Conservation (phyloP, 1,284 basidiomycete genomes). For the Marasmius oreades region DNA sequence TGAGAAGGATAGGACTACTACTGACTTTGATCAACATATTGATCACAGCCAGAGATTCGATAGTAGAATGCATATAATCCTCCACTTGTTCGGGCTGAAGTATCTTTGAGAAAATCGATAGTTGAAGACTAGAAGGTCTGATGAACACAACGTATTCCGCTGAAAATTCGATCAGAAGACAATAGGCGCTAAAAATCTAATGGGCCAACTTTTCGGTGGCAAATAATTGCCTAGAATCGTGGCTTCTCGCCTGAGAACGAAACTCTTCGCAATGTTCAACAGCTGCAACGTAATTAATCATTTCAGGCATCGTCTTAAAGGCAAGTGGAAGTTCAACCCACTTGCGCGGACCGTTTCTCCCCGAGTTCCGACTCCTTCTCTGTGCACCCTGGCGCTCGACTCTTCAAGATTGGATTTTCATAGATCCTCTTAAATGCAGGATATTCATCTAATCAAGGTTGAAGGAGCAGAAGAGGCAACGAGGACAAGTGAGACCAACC, state of each 20-base stretch:
- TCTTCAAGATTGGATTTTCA: conserved; percentile 87
- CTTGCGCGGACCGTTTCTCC: conserved; percentile 69
- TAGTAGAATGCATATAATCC: conserved; percentile 63
- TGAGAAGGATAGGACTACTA: conserved; percentile 88
- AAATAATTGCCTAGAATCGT: conserved; percentile 81
- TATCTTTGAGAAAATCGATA: conserved; percentile 77
- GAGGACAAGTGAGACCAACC: conserved; percentile 41
- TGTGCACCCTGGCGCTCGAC: conserved; percentile 76
- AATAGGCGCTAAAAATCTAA: background rate
- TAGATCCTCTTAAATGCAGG: conserved; percentile 76
- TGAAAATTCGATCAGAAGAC: conserved; percentile 26
- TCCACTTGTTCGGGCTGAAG: conserved; percentile 67
- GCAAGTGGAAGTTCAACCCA: conserved; percentile 25
- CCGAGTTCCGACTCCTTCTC: conserved; percentile 74
- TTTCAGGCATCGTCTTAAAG: background rate
- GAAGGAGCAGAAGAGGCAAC: conserved; percentile 3
- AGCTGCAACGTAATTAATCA: conserved; percentile 45
- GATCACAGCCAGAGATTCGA: conserved; percentile 83
- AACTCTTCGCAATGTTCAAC: conserved; percentile 74
- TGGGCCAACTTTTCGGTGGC: conserved; percentile 80
- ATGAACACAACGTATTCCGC: conserved; percentile 95
- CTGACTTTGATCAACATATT: conserved; percentile 84
- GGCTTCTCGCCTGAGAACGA: conserved; percentile 88
- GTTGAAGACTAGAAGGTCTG: conserved; percentile 78
- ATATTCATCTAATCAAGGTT: conserved; percentile 56